Evolutionary conservation across 768 basidiomycete genomes (phyloP), one percentile per base, ranked within the genome.

Genomic region (Leccinum aurantiacum): DNA sequence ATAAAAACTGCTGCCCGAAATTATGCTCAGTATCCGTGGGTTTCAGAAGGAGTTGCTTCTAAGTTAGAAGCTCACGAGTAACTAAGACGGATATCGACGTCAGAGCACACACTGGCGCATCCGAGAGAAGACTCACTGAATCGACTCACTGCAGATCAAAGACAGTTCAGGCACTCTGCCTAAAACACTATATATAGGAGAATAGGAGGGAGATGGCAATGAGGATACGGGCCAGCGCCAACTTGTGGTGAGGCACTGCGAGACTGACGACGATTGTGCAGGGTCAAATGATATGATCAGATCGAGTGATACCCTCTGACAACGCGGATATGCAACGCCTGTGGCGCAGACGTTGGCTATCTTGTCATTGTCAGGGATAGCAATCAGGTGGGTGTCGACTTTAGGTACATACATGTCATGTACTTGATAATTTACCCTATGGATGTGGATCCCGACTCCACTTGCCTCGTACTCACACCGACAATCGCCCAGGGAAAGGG

Each of bases 241-340:
- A 56, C 46, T 17, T 22, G 38, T 60, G 60, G 51, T 54, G 51
- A 53, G 54, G 58, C 57, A 58, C 44, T 46, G 44, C 8, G 35
- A 38, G 56, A 48, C 51, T 19, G 29, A 48, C 48, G 60, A 56
- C 25, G 63, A 53, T 46, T 46, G 33, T 38, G 53, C 69, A 71
- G 67, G 67, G 69, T 67, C 60, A 51, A 58, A 24, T 53, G 65
- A 61, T 66, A 50, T 33, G 54, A 60, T 66, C 59, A 33, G 54
- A 69, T 66, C 55, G 51, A 38, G 48, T 14, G 48, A 57, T 44
- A 17, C 69, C 58, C 61, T 68, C 22, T 60, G 17, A 54, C 69
- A 66, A 61, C 51, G 56, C 58, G 59, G 51, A 52, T 33, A 59
- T 29, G 17, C 27, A 27, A 49, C 35, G 57, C 51, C 54, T 46